phyloP scores from a whole-genome alignment of 306 rosid species.

The Phaseolus lunatus region DNA sequence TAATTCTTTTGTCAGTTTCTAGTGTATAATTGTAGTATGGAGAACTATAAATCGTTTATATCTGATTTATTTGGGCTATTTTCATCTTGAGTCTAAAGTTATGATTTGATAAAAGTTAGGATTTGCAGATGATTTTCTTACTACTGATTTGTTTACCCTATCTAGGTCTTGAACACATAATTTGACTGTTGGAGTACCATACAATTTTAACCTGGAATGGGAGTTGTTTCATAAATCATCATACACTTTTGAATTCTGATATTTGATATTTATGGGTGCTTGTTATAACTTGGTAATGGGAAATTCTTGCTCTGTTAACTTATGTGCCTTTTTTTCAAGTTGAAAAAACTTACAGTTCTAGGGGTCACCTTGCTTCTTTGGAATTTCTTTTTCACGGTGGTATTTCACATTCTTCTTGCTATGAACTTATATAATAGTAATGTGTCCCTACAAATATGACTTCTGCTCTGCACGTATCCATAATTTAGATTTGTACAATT shows the following conservation, averaged over 20 bases:
- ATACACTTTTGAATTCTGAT: not conserved
- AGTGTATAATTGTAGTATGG: not conserved
- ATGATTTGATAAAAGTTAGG: not conserved
- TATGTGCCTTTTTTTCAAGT: not conserved
- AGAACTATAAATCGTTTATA: not conserved
- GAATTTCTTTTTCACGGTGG: constrained; percentile 14
- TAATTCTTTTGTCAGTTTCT: not conserved
- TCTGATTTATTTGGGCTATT: not conserved
- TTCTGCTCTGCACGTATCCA: not conserved
- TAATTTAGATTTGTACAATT: not conserved
- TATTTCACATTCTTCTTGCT: not conserved
- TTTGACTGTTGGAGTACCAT: not conserved
- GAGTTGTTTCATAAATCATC: not conserved
- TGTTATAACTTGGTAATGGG: not conserved
- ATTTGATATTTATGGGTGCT: constrained; percentile 1
- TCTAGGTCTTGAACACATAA: not conserved
- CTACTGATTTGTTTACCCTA: constrained; percentile 15
- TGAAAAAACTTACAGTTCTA: not conserved
- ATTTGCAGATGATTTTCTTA: not conserved
- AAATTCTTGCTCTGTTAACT: constrained; percentile 8
- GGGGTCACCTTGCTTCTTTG: not conserved
- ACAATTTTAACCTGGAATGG: constrained; percentile 22
- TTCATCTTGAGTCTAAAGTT: not conserved
- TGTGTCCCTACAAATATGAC: not conserved
- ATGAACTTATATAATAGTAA: not conserved